A percentile compares a stretch with the other conserved stretches of the same genome.
phyloP scores from a whole-genome alignment of 2,329 filamentous ascomycete species.

The Lecanicillium sp. region DNA sequence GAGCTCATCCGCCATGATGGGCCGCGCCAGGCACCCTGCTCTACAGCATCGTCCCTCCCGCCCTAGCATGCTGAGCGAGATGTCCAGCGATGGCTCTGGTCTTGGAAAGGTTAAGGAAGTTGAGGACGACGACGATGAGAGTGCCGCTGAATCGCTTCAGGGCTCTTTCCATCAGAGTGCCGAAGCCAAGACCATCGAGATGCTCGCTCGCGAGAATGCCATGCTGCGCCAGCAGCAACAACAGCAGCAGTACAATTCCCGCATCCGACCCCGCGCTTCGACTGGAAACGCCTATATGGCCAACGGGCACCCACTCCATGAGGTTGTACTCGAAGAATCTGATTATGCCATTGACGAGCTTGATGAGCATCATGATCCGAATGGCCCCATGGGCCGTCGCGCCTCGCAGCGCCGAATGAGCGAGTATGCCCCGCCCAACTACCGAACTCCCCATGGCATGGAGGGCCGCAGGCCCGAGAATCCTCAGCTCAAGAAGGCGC shows the following conservation, averaged over 20 bases:
- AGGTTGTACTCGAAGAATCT: slow-evolving; percentile 56
- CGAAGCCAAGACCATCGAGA: slow-evolving; percentile 58
- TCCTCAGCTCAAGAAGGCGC: slow-evolving; percentile 52
- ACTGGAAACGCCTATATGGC: slow-evolving; percentile 48
- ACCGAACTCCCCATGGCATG: slow-evolving; percentile 43
- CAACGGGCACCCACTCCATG: slow-evolving; percentile 55
- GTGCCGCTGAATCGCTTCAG: slow-evolving; percentile 43
- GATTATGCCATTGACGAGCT: slow-evolving; percentile 69
- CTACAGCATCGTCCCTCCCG: slow-evolving; percentile 77
- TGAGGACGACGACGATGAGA: slow-evolving; percentile 58
- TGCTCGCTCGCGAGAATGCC: slow-evolving; percentile 56
- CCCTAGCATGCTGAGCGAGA: slow-evolving; percentile 69
- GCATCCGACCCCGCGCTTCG: slow-evolving; percentile 53
- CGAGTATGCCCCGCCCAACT: slow-evolving; percentile 43
- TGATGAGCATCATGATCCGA: slow-evolving; percentile 53
- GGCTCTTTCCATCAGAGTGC: slow-evolving; percentile 48
- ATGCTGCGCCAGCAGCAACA: slow-evolving; percentile 53
- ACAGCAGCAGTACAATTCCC: slow-evolving; percentile 45
- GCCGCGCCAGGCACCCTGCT: slow-evolving; percentile 56
- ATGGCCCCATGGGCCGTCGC: slow-evolving; percentile 42
- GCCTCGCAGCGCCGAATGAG: slow-evolving; percentile 49
- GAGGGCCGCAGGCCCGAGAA: slow-evolving; percentile 60
- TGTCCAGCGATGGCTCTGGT: slow-evolving; percentile 57
- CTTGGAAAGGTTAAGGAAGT: slow-evolving; percentile 66
- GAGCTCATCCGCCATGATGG: slow-evolving; percentile 42